These are phyloP conservation scores for Acer yangbiense DNA, from an alignment of 345 rosid species.

Conservation along the genomic window DNA sequence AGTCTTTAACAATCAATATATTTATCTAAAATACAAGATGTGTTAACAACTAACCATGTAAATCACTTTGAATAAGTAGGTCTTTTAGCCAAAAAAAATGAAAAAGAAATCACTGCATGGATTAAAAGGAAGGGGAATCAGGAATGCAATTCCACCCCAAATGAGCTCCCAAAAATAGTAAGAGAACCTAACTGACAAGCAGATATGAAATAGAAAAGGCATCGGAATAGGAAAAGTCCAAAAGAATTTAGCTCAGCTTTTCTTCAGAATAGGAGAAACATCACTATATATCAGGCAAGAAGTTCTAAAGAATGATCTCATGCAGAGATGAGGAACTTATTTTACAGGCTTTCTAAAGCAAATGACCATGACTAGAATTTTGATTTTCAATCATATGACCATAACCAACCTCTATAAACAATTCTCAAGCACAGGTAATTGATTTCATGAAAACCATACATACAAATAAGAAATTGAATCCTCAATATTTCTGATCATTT, in stretches of 20 bases:
- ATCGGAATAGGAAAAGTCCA: neutral
- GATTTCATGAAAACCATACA: neutral
- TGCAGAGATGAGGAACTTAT: neutral
- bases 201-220: neutral
- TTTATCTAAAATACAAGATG: neutral
- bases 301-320: conserved; percentile 10
- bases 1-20: neutral
- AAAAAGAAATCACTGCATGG: neutral
- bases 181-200: neutral
- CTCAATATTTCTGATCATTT: neutral
- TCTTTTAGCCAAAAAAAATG: too few species aligned
- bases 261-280: neutral
- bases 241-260: neutral
- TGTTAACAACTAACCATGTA: neutral
- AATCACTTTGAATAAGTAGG: too few species aligned
- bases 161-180: neutral
- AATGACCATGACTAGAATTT: neutral
- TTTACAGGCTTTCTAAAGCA: neutral
- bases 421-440: neutral
- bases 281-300: neutral
- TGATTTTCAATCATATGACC: too few species aligned
- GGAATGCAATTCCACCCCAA: neutral
- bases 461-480: neutral
- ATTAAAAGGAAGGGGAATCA: too few species aligned
- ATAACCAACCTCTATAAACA: neutral